Base-by-base conservation (phyloP, 83 land plant genomes). In the Diphasiastrum complanatum region DNA sequence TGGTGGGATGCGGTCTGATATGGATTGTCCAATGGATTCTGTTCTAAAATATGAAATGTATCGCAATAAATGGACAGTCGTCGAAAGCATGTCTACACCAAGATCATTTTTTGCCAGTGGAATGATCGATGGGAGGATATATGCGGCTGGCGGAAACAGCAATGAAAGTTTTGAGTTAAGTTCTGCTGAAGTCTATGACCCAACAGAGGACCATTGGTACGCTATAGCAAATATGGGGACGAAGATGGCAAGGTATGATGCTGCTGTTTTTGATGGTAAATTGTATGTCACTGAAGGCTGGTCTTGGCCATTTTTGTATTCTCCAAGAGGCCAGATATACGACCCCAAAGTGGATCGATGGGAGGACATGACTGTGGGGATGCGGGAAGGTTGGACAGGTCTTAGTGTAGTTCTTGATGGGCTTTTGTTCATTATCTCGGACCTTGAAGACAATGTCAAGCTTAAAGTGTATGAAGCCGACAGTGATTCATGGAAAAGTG, bases 341-440 rank as follows among this genome's bases (percentile, higher is more conserved):
- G 89, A 85, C 46, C 83, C 86, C 0, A 61, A 36, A 23, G 65
- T 68, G 16, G 55, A 85, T 41, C 36, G 37, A 26, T 85, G 89
- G 89, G 81, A 79, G 52, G 50, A 31, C 43, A 85, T 85, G 89
- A 64, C 72, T 6, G 66, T 41, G 10, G 85, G 89, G 4, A 48
- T 85, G 63, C 38, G 85, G 43, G 89, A 85, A 66, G 89, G 89
- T 6, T 85, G 89, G 89, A 81, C 85, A 4, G 89, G 89, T 14
- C 70, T 75, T 1, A 79, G 85, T 30, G 83, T 74, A 1, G 85
- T 85, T 34, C 27, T 85, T 5, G 43, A 67, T 38, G 79, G 66
- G 10, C 60, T 56, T 25, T 48, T 85, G 10, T 85, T 82, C 49
- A 79, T 85, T 28, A 74, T 85, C 33, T 68, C 89, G 6, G 89